Percentiles rank a stretch among this genome's conserved stretches.
These are phyloP conservation scores for Microdochium bolleyi DNA, from an alignment of 2,329 filamentous ascomycete genomes.

Conservation along the genomic window DNA sequence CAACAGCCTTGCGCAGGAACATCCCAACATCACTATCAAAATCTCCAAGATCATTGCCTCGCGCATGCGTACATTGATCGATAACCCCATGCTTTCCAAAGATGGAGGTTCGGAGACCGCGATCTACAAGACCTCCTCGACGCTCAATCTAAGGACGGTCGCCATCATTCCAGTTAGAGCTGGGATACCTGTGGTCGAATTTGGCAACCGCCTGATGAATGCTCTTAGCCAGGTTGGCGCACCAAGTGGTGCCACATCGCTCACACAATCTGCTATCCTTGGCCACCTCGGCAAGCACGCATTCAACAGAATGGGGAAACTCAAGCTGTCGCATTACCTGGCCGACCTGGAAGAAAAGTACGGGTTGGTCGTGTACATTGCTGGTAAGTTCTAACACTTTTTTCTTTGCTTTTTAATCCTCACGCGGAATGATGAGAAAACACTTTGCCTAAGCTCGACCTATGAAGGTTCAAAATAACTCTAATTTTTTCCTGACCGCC, in stretches of 20 bases:
- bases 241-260: constrained; percentile 79
- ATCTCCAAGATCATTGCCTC: constrained; percentile 98
- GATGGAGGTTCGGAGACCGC: constrained; percentile 52
- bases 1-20: constrained; percentile 94
- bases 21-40: constrained; percentile 97
- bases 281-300: constrained; percentile 94
- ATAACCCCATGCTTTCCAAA: constrained; percentile 66
- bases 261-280: constrained; percentile 89
- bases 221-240: constrained; percentile 85
- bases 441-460: constrained; percentile 38
- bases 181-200: constrained; percentile 90
- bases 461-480: constrained; percentile 50
- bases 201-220: constrained; percentile 80
- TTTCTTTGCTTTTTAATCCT: constrained; percentile 1
- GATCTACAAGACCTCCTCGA: constrained; percentile 68
- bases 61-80: constrained; percentile 81
- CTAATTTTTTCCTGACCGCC: constrained; percentile 60
- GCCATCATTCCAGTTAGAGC: constrained; percentile 84
- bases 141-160: constrained; percentile 85
- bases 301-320: constrained; percentile 94
- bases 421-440: constrained; percentile 43
- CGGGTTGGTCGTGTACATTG: constrained; percentile 88
- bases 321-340: constrained; percentile 91
- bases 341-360: constrained; percentile 97
- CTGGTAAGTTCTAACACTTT: constrained; percentile 43